Conservation (phyloP, 805 yeast genomes). For the Ogataea siamensis region DNA sequence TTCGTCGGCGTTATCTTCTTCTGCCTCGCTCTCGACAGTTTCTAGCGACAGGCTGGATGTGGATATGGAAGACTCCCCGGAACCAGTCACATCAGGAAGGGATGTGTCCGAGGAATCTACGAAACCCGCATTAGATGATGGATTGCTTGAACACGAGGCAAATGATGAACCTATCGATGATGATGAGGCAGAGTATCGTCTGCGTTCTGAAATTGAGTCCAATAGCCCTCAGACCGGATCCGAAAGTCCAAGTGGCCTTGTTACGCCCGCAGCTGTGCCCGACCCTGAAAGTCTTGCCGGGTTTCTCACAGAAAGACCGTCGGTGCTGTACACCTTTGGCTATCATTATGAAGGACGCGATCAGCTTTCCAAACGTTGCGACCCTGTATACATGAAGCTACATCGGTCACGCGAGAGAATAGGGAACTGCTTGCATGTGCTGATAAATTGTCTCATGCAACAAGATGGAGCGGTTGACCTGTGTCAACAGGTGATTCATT, state of each 20-base stretch:
- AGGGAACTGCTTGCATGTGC: constrained; percentile 53
- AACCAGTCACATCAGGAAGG: constrained; percentile 1
- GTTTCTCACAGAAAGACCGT: constrained; percentile 33
- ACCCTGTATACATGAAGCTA: constrained; percentile 46
- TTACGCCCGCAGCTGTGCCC: constrained; percentile 32
- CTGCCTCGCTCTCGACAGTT: constrained; percentile 17
- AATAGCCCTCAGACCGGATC: constrained; percentile 28
- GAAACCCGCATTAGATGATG: background rate
- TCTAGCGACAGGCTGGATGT: constrained; percentile 1
- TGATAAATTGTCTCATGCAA: constrained; percentile 46
- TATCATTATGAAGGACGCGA: constrained; percentile 28
- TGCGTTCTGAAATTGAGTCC: constrained; percentile 4
- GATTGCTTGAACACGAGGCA: background rate
- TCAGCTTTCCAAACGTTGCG: constrained; percentile 26
- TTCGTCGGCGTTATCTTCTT: constrained; percentile 20
- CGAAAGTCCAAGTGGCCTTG: constrained; percentile 31
- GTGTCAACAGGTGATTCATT: constrained; percentile 59
- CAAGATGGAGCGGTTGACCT: constrained; percentile 64
- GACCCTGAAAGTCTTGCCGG: constrained; percentile 45
- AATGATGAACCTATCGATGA: background rate
- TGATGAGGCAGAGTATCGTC: background rate
- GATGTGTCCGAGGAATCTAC: background rate
- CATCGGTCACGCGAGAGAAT: constrained; percentile 61
- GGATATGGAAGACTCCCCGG: constrained; percentile 1
- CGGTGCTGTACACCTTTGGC: constrained; percentile 29